A percentile compares a stretch with the other conserved stretches of the same genome.
Conservation (phyloP, 2,329 filamentous ascomycete genomes). For the Pestalotiopsis sp. region DNA sequence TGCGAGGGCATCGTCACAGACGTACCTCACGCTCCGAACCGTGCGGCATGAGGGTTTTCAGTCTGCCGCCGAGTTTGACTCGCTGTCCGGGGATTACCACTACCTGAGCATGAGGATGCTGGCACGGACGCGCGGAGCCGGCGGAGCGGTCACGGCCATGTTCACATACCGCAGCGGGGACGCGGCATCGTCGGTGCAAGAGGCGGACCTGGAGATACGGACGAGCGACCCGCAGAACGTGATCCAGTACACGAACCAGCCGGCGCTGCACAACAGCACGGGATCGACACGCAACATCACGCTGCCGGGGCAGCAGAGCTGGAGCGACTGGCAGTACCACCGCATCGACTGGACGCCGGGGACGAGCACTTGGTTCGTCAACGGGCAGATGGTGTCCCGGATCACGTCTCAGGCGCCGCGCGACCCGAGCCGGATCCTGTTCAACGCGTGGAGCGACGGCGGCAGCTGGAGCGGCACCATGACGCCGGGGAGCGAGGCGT, state of each 20-base stretch:
- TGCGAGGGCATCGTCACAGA: constrained; percentile 34
- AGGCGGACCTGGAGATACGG: constrained; percentile 41
- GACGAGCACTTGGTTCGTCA: constrained; percentile 48
- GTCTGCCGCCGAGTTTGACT: constrained; percentile 48
- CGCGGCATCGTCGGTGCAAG: constrained; percentile 28
- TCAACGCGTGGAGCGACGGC: constrained; percentile 55
- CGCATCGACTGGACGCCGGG: constrained; percentile 52
- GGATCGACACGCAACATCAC: constrained; percentile 40
- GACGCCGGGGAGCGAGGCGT: constrained; percentile 38
- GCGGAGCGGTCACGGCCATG: constrained; percentile 52
- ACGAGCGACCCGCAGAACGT: constrained; percentile 34
- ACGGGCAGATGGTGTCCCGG: constrained; percentile 41
- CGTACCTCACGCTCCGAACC: constrained; percentile 50
- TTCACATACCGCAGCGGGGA: constrained; percentile 46
- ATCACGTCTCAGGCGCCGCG: constrained; percentile 50
- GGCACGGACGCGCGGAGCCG: constrained; percentile 46
- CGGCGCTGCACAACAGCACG: constrained; percentile 39
- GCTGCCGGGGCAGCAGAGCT: constrained; percentile 34
- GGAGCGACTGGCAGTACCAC: constrained; percentile 51
- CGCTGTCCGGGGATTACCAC: constrained; percentile 34
- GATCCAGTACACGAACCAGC: constrained; percentile 54
- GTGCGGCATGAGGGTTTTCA: constrained; percentile 43
- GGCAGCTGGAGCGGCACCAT: constrained; percentile 51
- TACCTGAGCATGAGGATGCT: constrained; percentile 49
- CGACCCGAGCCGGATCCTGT: constrained; percentile 43